Base-by-base conservation (phyloP, 202 grass and related monocot genomes). In the Setaria italica region DNA sequence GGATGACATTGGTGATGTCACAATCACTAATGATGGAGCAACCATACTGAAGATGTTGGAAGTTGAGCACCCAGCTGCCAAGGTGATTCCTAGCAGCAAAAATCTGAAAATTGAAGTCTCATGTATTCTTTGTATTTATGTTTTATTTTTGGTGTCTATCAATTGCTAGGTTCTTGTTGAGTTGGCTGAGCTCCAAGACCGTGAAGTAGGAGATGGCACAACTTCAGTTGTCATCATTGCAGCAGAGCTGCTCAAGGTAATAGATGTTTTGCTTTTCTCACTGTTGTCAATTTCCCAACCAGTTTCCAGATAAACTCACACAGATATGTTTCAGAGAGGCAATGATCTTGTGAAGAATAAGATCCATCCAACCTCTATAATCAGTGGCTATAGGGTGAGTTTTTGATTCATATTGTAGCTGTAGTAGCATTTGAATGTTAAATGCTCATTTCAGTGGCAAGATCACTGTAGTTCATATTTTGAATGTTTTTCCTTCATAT, bases 21-120 rank as follows among this genome's bases (percentile, higher is more conserved):
- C 91, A 55, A 99, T 95, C 48, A 99, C 96, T 80, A 99, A 95
- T 85, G 96, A 95, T 81, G 93, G 96, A 30, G 91, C 93, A 76
- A 99, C 93, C 19, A 99, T 99, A 88, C 83, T 95, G n/a, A 99
- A 78, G 84, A 99, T 95, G 91, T 81, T 99, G 77, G 96, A 99
- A 83, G 91, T 99, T 7, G 96, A 96, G 89, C 93, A 96, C 72
- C 93, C 91, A 76, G 90, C 91, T 37, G 96, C 93, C 67, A 94
- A 94, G 96, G 93, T 99, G 86, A 67, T 57, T 58, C 11, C 63
- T 76, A 19, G 51, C 47, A 65, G 14, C 32, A 69, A 70, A 70
- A 80, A 87, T 8, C 34, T 74, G 7, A 54, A 74, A 49, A 39
- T 11, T 17, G 32, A 35, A 12, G 11, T 12, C 10, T 55, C 17